A percentile compares a stretch with the other conserved stretches of the same genome.
Evolutionary conservation across 768 basidiomycete genomes (phyloP).

Genomic region (Phallus indusiatus): DNA sequence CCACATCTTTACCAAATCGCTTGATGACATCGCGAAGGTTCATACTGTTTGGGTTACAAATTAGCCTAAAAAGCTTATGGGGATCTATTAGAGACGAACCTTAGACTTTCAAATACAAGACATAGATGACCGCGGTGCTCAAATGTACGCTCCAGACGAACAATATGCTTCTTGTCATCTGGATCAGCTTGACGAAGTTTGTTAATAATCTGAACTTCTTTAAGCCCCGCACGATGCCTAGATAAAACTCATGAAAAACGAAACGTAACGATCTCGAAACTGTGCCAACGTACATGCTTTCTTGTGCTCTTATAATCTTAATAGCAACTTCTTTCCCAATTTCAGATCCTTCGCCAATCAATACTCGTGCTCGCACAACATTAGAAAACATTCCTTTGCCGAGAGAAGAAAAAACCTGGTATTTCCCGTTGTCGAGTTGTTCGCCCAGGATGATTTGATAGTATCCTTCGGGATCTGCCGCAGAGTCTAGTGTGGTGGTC

Average conservation of each 20-base stretch:
- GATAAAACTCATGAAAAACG: constrained; percentile 3
- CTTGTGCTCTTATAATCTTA: constrained; percentile 92
- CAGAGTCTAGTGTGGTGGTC: constrained; percentile 76
- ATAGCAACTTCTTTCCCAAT: constrained; percentile 81
- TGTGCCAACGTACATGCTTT: constrained; percentile 71
- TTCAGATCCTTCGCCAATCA: constrained; percentile 48
- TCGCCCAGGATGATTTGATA: constrained; percentile 93
- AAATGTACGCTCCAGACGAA: constrained; percentile 88
- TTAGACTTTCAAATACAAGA: constrained; percentile 89
- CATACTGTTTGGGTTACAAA: constrained; percentile 63
- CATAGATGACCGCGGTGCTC: constrained; percentile 97
- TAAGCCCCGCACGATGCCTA: constrained; percentile 92
- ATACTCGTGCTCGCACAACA: constrained; percentile 82
- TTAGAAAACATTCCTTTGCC: constrained; percentile 99
- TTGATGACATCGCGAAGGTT: constrained; percentile 97
- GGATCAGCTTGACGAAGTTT: constrained; percentile 85
- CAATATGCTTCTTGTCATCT: constrained; percentile 93
- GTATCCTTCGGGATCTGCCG: constrained; percentile 91
- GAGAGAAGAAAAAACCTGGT: constrained; percentile 90
- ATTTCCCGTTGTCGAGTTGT: constrained; percentile 82
- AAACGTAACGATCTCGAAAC: constrained; percentile 1
- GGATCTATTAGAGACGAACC: constrained; percentile 36
- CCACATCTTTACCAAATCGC: constrained; percentile 96
- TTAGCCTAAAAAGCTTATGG: not conserved
- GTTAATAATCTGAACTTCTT: constrained; percentile 83